Conservation (phyloP, 257 asterid genomes). For the Cinchona pubescens region DNA sequence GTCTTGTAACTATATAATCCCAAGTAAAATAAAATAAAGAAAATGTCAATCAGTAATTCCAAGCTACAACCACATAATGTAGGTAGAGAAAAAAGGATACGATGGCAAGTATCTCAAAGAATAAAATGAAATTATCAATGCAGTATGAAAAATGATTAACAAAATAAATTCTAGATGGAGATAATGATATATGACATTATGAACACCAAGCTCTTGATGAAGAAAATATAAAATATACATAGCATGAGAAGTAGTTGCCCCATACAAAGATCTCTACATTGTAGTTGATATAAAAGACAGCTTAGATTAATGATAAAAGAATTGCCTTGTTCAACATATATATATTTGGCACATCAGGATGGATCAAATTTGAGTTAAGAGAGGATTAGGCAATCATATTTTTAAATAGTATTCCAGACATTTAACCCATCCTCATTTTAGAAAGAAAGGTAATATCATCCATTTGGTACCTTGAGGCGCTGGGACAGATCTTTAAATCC, state of each 20-base stretch:
- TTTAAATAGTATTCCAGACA: not conserved
- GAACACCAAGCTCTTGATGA: not conserved
- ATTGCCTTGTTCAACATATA: not conserved
- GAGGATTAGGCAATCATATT: not conserved
- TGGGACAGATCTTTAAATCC: slow-evolving; percentile 95
- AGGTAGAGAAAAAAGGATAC: slow-evolving; percentile 19
- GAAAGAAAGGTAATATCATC: slow-evolving; percentile 9
- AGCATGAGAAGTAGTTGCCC: not conserved
- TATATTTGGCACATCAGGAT: not conserved
- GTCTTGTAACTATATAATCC: slow-evolving; percentile 78
- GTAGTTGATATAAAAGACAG: not conserved
- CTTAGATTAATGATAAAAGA: not conserved
- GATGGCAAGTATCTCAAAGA: not conserved
- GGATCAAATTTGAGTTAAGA: not conserved
- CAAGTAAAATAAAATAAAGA: not conserved
- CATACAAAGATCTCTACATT: not conserved
- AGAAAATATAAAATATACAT: not conserved
- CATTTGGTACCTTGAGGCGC: slow-evolving; percentile 75
- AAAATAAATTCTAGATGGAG: not conserved
- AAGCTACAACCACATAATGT: slow-evolving; percentile 15
- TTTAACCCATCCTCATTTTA: not conserved
- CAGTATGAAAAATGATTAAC: not conserved
- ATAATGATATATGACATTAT: too few species aligned
- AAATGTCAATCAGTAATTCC: slow-evolving; percentile 12
- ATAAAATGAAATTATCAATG: not conserved